Conservation (phyloP, 1,284 basidiomycete species). For the Microstroma glucosiphilum region DNA sequence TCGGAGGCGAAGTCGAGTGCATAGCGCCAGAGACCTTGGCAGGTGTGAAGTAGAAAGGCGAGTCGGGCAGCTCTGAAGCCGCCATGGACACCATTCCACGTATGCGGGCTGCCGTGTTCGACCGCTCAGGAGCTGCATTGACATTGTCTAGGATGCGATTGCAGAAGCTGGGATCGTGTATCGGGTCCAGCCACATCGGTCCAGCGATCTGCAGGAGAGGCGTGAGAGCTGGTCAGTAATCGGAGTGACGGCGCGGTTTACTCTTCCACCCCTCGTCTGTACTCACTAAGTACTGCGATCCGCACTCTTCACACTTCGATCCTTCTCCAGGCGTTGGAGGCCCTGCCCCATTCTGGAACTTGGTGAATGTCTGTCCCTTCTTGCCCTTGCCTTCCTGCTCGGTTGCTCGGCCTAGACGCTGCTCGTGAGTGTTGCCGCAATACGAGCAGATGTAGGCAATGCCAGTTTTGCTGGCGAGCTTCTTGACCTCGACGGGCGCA, state of each 20-base stretch:
- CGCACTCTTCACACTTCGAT: slow-evolving; percentile 50
- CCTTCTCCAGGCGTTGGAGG: slow-evolving; percentile 69
- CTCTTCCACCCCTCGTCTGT: too few species aligned
- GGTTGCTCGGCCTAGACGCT: slow-evolving; percentile 35
- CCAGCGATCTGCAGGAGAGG: slow-evolving; percentile 64
- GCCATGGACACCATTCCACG: slow-evolving; percentile 91
- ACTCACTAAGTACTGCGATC: neutral
- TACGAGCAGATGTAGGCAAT: slow-evolving; percentile 40
- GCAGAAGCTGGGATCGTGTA: slow-evolving; percentile 75
- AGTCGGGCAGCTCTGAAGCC: slow-evolving; percentile 65
- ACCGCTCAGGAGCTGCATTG: slow-evolving; percentile 55
- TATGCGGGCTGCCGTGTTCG: slow-evolving; percentile 77
- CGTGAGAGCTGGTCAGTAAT: too few species aligned
- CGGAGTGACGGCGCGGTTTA: too few species aligned
- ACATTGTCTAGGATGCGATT: slow-evolving; percentile 69
- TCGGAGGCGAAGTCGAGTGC: slow-evolving; percentile 57
- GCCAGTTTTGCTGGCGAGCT: slow-evolving; percentile 53
- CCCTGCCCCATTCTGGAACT: slow-evolving; percentile 64
- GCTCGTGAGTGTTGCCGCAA: slow-evolving; percentile 36
- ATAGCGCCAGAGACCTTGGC: slow-evolving; percentile 73
- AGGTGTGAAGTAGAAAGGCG: slow-evolving; percentile 87
- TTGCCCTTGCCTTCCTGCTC: slow-evolving; percentile 22
- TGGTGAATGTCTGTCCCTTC: slow-evolving; percentile 30
- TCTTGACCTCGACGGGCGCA: slow-evolving; percentile 80
- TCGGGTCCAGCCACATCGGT: slow-evolving; percentile 88